Percentiles rank a stretch among this genome's conserved stretches.
Conservation (phyloP, 2,329 filamentous ascomycete species). For the Cladophialophora exuberans region DNA sequence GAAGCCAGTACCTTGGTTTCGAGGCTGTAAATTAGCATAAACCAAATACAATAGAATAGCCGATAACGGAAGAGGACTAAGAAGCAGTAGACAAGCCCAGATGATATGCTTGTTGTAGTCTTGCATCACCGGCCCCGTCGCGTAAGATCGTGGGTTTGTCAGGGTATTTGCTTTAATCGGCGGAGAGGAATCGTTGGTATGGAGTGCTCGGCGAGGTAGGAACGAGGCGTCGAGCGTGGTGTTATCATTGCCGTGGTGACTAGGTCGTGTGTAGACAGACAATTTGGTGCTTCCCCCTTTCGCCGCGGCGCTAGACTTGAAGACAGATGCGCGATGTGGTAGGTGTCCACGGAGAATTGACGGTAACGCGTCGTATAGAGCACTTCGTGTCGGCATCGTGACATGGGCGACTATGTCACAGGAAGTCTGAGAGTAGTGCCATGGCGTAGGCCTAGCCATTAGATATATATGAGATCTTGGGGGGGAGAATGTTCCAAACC, state of each 20-base stretch:
- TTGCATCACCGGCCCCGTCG: neutral
- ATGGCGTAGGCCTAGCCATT: neutral
- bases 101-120: slow-evolving; percentile 1
- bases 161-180: neutral
- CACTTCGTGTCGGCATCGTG: slow-evolving; percentile 1
- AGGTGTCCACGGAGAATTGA: neutral
- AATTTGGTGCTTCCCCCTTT: neutral
- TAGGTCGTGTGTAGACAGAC: neutral
- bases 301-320: neutral
- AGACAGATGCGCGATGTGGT: neutral
- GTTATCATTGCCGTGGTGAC: neutral
- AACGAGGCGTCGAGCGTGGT: neutral
- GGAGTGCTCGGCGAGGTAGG: neutral
- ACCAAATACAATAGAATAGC: neutral
- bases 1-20: neutral
- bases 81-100: neutral
- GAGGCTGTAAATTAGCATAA: neutral
- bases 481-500: neutral
- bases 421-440: neutral
- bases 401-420: neutral
- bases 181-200: neutral
- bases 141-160: neutral
- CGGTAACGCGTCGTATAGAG: neutral
- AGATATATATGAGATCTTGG: neutral
- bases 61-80: neutral